Evolutionary conservation across 345 rosid genomes (phyloP), one percentile per base, ranked within the genome.

Genomic region (Stellera chamaejasme): DNA sequence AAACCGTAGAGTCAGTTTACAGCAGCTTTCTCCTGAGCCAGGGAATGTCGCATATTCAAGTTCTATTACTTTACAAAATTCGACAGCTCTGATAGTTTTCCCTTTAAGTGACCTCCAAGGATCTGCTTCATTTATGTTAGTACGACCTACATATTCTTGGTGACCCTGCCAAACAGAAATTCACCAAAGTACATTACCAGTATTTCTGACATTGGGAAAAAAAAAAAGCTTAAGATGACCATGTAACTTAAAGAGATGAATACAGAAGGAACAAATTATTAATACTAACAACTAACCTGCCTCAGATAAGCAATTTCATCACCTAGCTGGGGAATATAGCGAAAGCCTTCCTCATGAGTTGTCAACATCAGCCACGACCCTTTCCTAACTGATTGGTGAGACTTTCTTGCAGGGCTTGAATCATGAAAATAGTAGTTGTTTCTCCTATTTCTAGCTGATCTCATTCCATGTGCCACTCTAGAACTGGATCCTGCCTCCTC

Each of bases 1-100:
- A 78, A 90, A 89, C 70, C 63, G 75, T 28, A 94, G 97, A 2
- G 72, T 87, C 90, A 94, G 69, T 83, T 87, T 90, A 68, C 99
- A 94, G 75, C 99, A 87, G 82, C 93, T 76, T 68, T 94, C 99
- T 44, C 99, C 99, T 58, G 97, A 87, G 59, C 98, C 98, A 28
- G 99, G 76, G 61, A 72, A 71, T n/a, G 87, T 71, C 52, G 95
- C 79, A 72, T 94, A 94, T 65, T 85, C 90, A 13, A 94, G 99
- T 52, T 61, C 64, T 76, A 79, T 96, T 60, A 90, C 79, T 71
- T 74, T 76, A 65, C 99, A 90, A 67, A 79, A 83, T 72, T 94
- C 99, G 52, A 85, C 95, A 23, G 96, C 83, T 64, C 79, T 82
- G 60, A 94, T 61, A 58, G 59, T 72, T 45, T 62, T 67, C 28